These are phyloP conservation scores for Alternaria hordeiaustralica DNA, from an alignment of 2,329 filamentous ascomycete genomes.

Conservation along the genomic window DNA sequence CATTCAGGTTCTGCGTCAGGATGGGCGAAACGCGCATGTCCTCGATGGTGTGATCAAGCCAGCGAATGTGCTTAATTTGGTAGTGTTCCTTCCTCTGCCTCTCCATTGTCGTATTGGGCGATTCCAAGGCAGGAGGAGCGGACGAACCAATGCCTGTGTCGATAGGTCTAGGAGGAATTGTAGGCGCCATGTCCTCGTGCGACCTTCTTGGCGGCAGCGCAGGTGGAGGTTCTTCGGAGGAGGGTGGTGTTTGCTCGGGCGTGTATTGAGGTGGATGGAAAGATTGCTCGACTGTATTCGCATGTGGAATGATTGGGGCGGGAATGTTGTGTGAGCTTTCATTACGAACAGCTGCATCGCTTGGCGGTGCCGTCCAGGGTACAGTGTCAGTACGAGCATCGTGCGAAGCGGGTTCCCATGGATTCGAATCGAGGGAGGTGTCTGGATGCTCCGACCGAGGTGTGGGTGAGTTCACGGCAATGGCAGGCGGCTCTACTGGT, in stretches of 20 bases:
- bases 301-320: constrained; percentile 33
- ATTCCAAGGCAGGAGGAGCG: constrained; percentile 41
- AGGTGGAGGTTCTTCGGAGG: constrained; percentile 37
- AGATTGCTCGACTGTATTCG: constrained; percentile 29
- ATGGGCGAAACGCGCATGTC: constrained; percentile 83
- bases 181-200: constrained; percentile 41
- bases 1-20: constrained; percentile 90
- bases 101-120: constrained; percentile 49
- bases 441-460: constrained; percentile 30
- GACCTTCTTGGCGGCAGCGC: constrained; percentile 40
- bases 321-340: constrained; percentile 26
- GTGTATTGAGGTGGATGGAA: constrained; percentile 9
- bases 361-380: background rate
- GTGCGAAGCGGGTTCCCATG: constrained; percentile 31
- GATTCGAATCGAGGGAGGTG: constrained; percentile 32
- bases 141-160: constrained; percentile 27
- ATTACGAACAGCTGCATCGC: constrained; percentile 5
- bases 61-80: constrained; percentile 88
- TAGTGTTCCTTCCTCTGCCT: constrained; percentile 76
- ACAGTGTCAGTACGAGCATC: background rate
- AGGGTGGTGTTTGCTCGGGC: constrained; percentile 3
- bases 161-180: constrained; percentile 45
- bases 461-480: constrained; percentile 32
- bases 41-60: constrained; percentile 70
- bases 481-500: constrained; percentile 35